Percentiles rank a stretch among this genome's conserved stretches.
Evolutionary conservation across 163 green algal species (phyloP).

Genomic region (Trebouxiophyceae sp.): DNA sequence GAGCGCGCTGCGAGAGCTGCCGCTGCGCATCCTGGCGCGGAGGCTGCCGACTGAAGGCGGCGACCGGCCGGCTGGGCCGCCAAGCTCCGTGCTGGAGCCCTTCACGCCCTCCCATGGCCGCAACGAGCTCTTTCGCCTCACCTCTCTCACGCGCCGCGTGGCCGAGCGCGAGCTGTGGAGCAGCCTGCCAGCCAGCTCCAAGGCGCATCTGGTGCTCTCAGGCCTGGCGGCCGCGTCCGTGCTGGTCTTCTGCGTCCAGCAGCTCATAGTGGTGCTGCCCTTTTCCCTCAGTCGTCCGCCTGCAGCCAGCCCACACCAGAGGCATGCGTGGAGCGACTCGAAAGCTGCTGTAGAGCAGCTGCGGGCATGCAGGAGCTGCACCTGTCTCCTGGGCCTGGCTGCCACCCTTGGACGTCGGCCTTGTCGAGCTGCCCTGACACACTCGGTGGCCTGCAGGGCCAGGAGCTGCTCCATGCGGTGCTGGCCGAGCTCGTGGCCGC

Average conservation of each 20-base stretch:
- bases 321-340: too few relatives aligned
- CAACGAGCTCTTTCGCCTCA: neutral
- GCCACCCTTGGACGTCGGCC: too few relatives aligned
- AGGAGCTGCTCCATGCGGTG: slow-evolving; percentile 27
- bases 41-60: neutral
- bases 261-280: slow-evolving; percentile 10
- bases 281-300: neutral
- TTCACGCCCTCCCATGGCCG: neutral
- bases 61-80: neutral
- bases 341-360: too few relatives aligned
- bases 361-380: too few relatives aligned
- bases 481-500: slow-evolving; percentile 31
- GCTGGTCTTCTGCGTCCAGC: slow-evolving; percentile 19
- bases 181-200: slow-evolving; percentile 13
- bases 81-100: neutral
- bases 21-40: too few relatives aligned
- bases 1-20: too few relatives aligned
- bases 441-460: slow-evolving; percentile 1
- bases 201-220: slow-evolving; percentile 16
- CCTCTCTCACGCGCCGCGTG: neutral
- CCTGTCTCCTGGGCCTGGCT: too few relatives aligned
- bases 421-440: too few relatives aligned
- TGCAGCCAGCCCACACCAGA: too few relatives aligned
- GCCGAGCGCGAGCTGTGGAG: neutral
- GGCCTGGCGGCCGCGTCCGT: slow-evolving; percentile 14